Conservation (phyloP, 352 stramenopile species). For the Phytophthora brassicae region DNA sequence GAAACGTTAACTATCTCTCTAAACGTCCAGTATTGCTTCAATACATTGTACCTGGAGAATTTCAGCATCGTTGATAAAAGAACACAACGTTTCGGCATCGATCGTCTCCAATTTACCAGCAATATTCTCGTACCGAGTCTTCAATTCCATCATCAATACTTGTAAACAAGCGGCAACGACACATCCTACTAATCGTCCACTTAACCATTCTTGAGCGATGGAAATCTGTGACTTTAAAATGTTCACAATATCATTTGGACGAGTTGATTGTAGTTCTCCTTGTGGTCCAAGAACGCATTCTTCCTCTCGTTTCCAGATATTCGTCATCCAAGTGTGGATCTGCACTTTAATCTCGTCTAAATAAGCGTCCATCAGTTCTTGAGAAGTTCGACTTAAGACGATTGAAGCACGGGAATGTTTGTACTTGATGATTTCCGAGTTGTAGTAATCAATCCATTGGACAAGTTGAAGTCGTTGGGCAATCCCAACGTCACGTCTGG, state of each 20-base stretch:
- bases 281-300: constrained; percentile 58
- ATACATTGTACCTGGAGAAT: constrained; percentile 59
- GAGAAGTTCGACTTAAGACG: constrained; percentile 63
- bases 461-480: constrained; percentile 78
- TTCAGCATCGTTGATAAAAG: constrained; percentile 86
- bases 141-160: constrained; percentile 76
- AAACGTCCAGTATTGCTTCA: background rate
- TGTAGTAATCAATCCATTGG: constrained; percentile 90
- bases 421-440: constrained; percentile 85
- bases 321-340: constrained; percentile 84
- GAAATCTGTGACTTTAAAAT: constrained; percentile 87
- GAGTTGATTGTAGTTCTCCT: constrained; percentile 72
- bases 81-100: constrained; percentile 79
- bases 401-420: constrained; percentile 68
- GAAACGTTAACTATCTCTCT: background rate
- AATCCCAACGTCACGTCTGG: constrained; percentile 62
- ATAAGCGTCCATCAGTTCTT: constrained; percentile 77
- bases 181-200: constrained; percentile 56
- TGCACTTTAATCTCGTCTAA: constrained; percentile 77
- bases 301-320: constrained; percentile 84
- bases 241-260: constrained; percentile 86
- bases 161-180: constrained; percentile 75
- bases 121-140: constrained; percentile 63
- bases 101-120: constrained; percentile 42
- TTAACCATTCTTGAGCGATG: constrained; percentile 83